These are phyloP conservation scores for Cutaneotrichosporon sp. DNA, from an alignment of 1,284 basidiomycete species.

Conservation along the genomic window DNA sequence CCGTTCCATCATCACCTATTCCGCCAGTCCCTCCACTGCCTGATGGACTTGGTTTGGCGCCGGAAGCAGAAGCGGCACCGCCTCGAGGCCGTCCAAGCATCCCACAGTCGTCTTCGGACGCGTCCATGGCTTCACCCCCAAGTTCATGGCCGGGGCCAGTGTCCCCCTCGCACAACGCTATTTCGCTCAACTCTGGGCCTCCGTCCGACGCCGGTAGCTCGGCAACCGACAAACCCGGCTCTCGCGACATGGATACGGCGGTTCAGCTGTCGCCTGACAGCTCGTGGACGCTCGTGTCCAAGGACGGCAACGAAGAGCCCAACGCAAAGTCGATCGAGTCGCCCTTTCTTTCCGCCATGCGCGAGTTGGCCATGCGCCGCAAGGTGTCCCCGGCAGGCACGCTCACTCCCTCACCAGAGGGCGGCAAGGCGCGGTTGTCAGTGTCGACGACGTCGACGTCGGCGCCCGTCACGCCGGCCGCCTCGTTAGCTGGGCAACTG, in stretches of 20 bases:
- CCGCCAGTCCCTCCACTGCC: slow-evolving; percentile 8
- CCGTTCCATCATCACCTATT: neutral
- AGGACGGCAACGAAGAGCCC: neutral
- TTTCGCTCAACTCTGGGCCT: slow-evolving; percentile 1
- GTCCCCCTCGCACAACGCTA: neutral
- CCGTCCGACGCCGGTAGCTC: neutral
- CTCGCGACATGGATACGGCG: too few relatives aligned
- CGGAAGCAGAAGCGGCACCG: neutral
- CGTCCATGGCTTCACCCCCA: neutral
- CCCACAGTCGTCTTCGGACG: neutral
- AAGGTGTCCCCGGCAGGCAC: neutral
- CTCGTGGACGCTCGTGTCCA: neutral
- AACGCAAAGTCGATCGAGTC: too few relatives aligned
- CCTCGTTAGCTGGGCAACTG: neutral
- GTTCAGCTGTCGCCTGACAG: neutral
- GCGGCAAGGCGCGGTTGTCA: neutral
- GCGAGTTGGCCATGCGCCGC: too few relatives aligned
- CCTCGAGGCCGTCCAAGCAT: neutral
- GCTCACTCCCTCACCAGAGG: neutral
- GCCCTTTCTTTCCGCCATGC: too few relatives aligned
- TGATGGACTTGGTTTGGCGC: neutral
- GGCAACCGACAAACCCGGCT: neutral
- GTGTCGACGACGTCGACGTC: neutral
- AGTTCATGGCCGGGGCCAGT: neutral
- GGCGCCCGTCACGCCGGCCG: neutral